A percentile compares a stretch with the other conserved stretches of the same genome.
phyloP scores from a whole-genome alignment of 331 rosid genomes.

The Acacia concinna region DNA sequence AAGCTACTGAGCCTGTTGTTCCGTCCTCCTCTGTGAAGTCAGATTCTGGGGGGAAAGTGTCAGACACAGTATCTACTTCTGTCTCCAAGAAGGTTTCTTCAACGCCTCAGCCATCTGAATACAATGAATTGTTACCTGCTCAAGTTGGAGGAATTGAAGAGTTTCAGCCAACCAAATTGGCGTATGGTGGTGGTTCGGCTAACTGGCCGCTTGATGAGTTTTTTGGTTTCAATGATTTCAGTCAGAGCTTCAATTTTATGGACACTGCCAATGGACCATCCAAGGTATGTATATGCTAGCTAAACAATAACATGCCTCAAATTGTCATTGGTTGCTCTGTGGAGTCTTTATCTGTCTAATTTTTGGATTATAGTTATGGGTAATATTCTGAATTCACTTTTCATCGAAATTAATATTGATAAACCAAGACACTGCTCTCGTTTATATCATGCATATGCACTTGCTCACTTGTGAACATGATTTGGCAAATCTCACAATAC shows the following conservation, averaged over 20 bases:
- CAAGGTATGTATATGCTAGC: conserved; percentile 59
- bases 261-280: conserved; percentile 67
- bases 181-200: conserved; percentile 63
- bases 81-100: conserved; percentile 44
- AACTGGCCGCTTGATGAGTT: conserved; percentile 81
- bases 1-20: conserved; percentile 54
- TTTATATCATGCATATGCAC: background rate
- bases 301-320: background rate
- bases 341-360: conserved; percentile 20
- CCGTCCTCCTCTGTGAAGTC: conserved; percentile 52
- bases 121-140: conserved; percentile 39
- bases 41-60: conserved; percentile 49
- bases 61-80: conserved; percentile 45
- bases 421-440: background rate
- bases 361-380: background rate
- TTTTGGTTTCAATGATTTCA: conserved; percentile 63
- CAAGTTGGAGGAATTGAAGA: conserved; percentile 50
- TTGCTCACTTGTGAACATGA: background rate
- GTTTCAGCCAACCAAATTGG: conserved; percentile 42
- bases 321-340: conserved; percentile 12
- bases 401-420: background rate
- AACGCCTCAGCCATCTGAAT: conserved; percentile 43
- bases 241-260: conserved; percentile 55
- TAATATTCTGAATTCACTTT: conserved; percentile 12
- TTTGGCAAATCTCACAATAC: background rate